Evolutionary conservation across 2,329 filamentous ascomycete genomes (phyloP), one percentile per base, ranked within the genome.

Genomic region (Verruconis gallopava): DNA sequence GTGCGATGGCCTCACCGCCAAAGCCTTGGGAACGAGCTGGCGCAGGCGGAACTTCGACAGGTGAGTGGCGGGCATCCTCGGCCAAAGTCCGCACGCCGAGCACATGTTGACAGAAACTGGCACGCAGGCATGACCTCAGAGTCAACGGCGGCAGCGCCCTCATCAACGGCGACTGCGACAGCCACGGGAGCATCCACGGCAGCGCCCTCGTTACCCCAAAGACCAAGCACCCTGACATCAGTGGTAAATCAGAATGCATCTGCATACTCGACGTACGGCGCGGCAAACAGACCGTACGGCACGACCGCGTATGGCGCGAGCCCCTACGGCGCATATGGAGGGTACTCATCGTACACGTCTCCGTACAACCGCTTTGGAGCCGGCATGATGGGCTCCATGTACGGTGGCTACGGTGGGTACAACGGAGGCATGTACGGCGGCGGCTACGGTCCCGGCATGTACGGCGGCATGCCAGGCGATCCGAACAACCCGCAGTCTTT

Each of bases 11-110:
- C 54, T 66, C 89, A 62, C 91, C 91, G 57, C 91, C 91, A 43
- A 98, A 98, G 66, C 91, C 91, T 37, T 98, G 91, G 91, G 91
- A 98, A 67, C 76, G 81, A 61, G 73, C 79, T 50, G 81, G 80
- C 63, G 73, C 75, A 47, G 69, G 62, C 44, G 53, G 50, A 38
- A 52, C 52, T 5, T 49, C 51, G 39, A 46, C 44, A 33, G 38
- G 35, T 42, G 22, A 22, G 25, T 14, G 17, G 13, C 22, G 18
- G 5, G 18, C 32, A 13, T 20, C 12, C 20, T 34, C 33, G 3
- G n/a, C n/a, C n/a, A n/a, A n/a, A n/a, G n/a, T n/a, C n/a, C n/a
- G n/a, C n/a, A n/a, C 25, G 13, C 11, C 37, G 37, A 20, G 18
- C 14, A 38, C 18, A 20, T 12, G n/a, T 11, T 19, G 11, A 13